Evolutionary conservation across 164 flowering plant species (phyloP), one percentile per base, ranked within the genome.

Genomic region (Sextonia rubra): DNA sequence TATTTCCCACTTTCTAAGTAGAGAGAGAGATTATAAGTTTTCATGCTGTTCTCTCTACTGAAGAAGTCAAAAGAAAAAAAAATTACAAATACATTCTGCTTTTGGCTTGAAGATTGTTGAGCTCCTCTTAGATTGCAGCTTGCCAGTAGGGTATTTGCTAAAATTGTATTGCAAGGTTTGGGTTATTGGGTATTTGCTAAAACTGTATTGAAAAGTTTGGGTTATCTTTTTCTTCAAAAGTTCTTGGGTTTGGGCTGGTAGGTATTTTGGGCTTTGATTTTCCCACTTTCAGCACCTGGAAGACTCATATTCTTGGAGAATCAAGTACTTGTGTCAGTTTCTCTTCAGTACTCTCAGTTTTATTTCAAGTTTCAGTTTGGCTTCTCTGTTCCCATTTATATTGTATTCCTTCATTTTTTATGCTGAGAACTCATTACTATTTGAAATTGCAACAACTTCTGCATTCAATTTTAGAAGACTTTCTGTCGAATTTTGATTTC

Each of bases 171-270:
- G 1, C 55, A 48, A 15, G 55, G 55, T 15, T 15, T 11, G 55
- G 55, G 2, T 11, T 48, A 23, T 47, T 71, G 73, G 67, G 67
- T 62, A 17, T 47, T 12, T 63, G 68, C 56, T 61, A 7, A 71
- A 71, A 63, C 47, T 52, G 58, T 17, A 52, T 52, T 52, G 20
- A 17, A 52, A 18, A 4, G 58, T 4, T 18, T 14, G 58, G 58
- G 17, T 4, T n/a, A 17, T 27, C n/a, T 23, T 44, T 20, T 55
- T 12, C 3, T 0, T 12, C 26, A 20, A 11, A 0, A 27, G 9
- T 44, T 24, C 29, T 47, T 26, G n/a, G 24, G n/a, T 26, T 60
- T 61, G 17, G 58, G 58, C 14, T 52, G 44, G 58, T 52, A 5
- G 27, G 15, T 24, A 12, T 12, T 30, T 17, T 15, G 37, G 26